A percentile compares a stretch with the other conserved stretches of the same genome.
Evolutionary conservation across 495 filamentous ascomycete species (phyloP).

Genomic region (Aspergillus heteromorphus): DNA sequence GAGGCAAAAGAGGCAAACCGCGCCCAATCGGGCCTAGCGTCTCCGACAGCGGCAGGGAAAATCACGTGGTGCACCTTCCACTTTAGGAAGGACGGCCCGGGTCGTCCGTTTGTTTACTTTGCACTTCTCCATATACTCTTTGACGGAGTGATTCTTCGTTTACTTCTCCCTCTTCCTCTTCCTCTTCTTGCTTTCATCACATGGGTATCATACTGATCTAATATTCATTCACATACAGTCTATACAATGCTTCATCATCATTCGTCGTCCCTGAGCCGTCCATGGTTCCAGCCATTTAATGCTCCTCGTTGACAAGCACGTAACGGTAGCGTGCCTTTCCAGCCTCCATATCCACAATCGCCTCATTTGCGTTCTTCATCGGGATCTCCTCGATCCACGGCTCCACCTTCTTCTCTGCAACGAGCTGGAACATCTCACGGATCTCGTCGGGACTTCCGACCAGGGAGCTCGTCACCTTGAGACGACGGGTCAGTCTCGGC

Average conservation of each 20-base stretch:
- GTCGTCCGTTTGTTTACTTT: no score
- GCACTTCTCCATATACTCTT: no score
- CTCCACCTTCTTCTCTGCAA: constrained; percentile 63
- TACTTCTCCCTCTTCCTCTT: no score
- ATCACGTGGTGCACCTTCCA: constrained; percentile 25
- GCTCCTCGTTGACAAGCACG: constrained; percentile 60
- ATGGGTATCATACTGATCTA: background rate
- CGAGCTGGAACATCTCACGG: constrained; percentile 74
- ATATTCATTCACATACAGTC: constrained; percentile 6
- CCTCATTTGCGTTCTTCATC: constrained; percentile 71
- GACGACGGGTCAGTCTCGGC: constrained; percentile 55
- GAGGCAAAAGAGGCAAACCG: constrained; percentile 1
- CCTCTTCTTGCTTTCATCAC: background rate
- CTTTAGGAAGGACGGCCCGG: no score
- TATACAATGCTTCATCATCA: constrained; percentile 3
- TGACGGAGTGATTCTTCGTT: no score
- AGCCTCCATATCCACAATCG: constrained; percentile 62
- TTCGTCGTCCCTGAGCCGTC: background rate
- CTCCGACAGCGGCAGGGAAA: constrained; percentile 26
- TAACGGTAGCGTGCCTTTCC: constrained; percentile 73
- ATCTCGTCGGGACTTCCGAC: constrained; percentile 73
- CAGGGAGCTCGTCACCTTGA: constrained; percentile 64
- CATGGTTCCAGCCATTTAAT: background rate
- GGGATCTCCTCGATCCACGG: constrained; percentile 67
- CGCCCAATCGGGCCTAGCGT: constrained; percentile 16